Evolutionary conservation across 257 asterid genomes (phyloP), one percentile per base, ranked within the genome.

Genomic region (Solanum bulbocastanum): DNA sequence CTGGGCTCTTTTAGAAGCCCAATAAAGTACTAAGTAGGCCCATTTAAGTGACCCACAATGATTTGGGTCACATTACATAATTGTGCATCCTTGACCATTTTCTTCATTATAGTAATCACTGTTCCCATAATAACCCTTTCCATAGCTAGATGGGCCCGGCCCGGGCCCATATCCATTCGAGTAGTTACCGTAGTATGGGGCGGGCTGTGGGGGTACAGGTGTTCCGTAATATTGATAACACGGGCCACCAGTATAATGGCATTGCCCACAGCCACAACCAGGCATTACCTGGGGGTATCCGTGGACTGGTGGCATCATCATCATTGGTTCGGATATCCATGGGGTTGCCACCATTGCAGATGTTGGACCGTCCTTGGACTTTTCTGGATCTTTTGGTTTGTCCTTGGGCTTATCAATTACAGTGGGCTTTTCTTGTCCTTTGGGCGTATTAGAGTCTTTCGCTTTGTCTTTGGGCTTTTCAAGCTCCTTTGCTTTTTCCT

Each of bases 31-130:
- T 46, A 30, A 46, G 68, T 46, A 81, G 85, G 85, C 66, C 85
- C 56, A 37, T 10, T 18, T 35, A 12, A 72, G 30, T 37, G 2
- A 0, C 58, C 83, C 65, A 81, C 27, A 81, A 44, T 81, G 40
- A 81, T 81, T 20, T 49, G 68, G 27, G 25, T 18, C 40, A 25
- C 66, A 78, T 90, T 87, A 94, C 98, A 93, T 93, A 88, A 94
- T 90, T 25, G 92, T 88, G 88, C 98, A 94, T 8, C 88, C 87
- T 78, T 87, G 88, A 20, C 93, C 91, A 37, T 93, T 92, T 33
- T 94, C 98, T 23, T 94, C 98, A 71, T 90, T 89, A 8, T 91
- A 91, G 78, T 91, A 93, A 42, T 92, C 96, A 32, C 92, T 86
- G 85, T 74, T 83, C 65, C 88, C 93, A 12, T 87, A 88, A 88